phyloP scores from a whole-genome alignment of 306 rosid species.

The Pterocarpus macrocarpus region DNA sequence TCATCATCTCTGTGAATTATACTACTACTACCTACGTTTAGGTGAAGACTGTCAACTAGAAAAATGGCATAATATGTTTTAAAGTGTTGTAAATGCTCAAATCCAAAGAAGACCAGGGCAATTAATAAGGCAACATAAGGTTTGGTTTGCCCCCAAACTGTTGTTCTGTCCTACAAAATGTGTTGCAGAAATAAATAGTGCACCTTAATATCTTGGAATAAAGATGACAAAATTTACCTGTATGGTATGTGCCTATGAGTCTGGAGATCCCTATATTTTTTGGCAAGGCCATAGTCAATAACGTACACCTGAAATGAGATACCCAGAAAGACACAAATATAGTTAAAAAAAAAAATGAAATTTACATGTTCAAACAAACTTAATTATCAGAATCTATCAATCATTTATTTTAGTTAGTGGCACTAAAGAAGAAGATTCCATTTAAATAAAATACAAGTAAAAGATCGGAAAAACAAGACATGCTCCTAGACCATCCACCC shows the following conservation, averaged over 20 bases:
- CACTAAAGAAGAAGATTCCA: conserved; percentile 10
- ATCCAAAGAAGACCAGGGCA: conserved; percentile 10
- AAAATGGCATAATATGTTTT: neutral
- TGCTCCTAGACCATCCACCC: conserved; percentile 37
- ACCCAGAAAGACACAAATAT: conserved; percentile 35
- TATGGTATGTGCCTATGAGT: conserved; percentile 96
- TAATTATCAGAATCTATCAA: conserved; percentile 31
- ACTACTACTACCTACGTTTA: conserved; percentile 8
- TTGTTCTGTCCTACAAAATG: neutral
- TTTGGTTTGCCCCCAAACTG: neutral
- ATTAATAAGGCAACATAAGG: conserved; percentile 19
- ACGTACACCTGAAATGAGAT: conserved; percentile 73
- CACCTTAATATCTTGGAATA: conserved; percentile 30
- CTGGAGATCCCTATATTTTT: conserved; percentile 97
- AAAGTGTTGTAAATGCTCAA: conserved; percentile 19
- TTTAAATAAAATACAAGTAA: conserved; percentile 25
- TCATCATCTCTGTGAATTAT: conserved; percentile 1
- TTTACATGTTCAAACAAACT: conserved; percentile 8
- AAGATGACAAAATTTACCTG: conserved; percentile 64
- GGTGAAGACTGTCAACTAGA: neutral
- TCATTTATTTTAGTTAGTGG: neutral
- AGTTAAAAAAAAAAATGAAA: conserved; percentile 22
- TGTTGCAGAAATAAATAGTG: neutral
- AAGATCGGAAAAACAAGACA: conserved; percentile 10
- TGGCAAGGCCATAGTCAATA: conserved; percentile 98